Percentiles rank a stretch among this genome's conserved stretches.
These are phyloP conservation scores for Spergularia bocconei DNA, from an alignment of 148 eudicot genomes.

Conservation along the genomic window DNA sequence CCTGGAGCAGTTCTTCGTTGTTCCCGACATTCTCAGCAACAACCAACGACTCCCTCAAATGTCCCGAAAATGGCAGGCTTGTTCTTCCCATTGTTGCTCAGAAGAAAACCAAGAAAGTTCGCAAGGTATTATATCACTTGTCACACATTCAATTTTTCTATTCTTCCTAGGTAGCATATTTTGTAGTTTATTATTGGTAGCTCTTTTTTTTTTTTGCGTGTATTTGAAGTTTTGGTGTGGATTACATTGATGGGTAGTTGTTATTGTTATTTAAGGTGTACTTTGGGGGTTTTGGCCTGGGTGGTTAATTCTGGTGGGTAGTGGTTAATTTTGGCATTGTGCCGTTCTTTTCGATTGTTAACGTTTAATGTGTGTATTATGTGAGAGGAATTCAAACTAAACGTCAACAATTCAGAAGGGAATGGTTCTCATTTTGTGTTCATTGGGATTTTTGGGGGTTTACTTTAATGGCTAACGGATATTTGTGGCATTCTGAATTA, in stretches of 20 bases:
- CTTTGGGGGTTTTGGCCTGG: no score
- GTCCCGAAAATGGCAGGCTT: conserved; percentile 24
- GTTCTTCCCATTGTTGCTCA: conserved; percentile 44
- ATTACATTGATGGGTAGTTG: neutral
- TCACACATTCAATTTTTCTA: neutral
- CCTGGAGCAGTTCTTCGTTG: conserved; percentile 56
- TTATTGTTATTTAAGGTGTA: neutral
- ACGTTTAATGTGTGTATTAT: no score
- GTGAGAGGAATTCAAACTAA: no score
- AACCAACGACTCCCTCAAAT: conserved; percentile 26
- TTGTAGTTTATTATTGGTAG: neutral
- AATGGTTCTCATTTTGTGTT: neutral
- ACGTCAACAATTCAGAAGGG: no score
- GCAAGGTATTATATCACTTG: conserved; percentile 43
- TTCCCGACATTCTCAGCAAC: conserved; percentile 32
- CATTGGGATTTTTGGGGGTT: neutral
- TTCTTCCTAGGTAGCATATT: neutral
- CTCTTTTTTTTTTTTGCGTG: neutral
- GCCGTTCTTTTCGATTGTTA: no score
- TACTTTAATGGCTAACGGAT: neutral
- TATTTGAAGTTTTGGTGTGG: neutral
- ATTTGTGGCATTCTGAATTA: no score
- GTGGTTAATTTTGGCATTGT: no score
- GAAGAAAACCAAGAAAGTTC: conserved; percentile 64
- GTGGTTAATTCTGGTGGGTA: no score